A percentile compares a stretch with the other conserved stretches of the same genome.
Evolutionary conservation across 2,329 filamentous ascomycete species (phyloP).

Genomic region (Decorospora gaudefroyi): DNA sequence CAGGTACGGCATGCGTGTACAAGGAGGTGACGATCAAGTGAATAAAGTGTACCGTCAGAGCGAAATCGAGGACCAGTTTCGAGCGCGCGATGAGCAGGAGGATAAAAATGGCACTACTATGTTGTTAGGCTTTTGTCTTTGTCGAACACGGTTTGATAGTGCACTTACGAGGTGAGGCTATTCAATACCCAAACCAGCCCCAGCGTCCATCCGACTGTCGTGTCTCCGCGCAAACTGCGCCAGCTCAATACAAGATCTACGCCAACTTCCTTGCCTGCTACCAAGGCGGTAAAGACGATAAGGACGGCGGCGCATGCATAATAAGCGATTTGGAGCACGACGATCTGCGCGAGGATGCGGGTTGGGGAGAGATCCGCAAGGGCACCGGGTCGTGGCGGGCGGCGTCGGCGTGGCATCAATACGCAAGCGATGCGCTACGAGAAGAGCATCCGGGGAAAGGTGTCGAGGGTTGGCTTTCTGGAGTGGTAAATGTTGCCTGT

Average conservation of each 20-base stretch:
- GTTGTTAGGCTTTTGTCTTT: slow-evolving; percentile 18
- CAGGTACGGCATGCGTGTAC: slow-evolving; percentile 76
- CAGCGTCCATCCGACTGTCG: slow-evolving; percentile 70
- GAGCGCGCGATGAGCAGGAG: slow-evolving; percentile 82
- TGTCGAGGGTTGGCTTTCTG: slow-evolving; percentile 5
- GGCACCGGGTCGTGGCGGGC: slow-evolving; percentile 67
- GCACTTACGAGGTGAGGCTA: slow-evolving; percentile 64
- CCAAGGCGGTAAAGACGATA: slow-evolving; percentile 69
- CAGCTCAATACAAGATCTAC: slow-evolving; percentile 66
- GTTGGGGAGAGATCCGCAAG: slow-evolving; percentile 68
- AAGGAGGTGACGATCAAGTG: slow-evolving; percentile 77
- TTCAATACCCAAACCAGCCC: slow-evolving; percentile 70
- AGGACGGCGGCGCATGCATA: slow-evolving; percentile 65
- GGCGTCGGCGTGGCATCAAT: slow-evolving; percentile 61
- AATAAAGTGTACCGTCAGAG: slow-evolving; percentile 82
- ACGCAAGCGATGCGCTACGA: slow-evolving; percentile 24
- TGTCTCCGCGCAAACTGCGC: slow-evolving; percentile 67
- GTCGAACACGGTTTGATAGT: not conserved
- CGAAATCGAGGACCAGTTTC: slow-evolving; percentile 94
- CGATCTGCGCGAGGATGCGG: slow-evolving; percentile 69
- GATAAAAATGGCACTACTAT: slow-evolving; percentile 74
- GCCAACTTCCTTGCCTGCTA: slow-evolving; percentile 64
- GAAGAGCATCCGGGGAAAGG: slow-evolving; percentile 22
- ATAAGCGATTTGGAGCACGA: slow-evolving; percentile 66
- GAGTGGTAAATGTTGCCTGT: slow-evolving; percentile 26